Evolutionary conservation across 805 yeast genomes (phyloP), one percentile per base, ranked within the genome.

Genomic region (Ogataea philodendri): DNA sequence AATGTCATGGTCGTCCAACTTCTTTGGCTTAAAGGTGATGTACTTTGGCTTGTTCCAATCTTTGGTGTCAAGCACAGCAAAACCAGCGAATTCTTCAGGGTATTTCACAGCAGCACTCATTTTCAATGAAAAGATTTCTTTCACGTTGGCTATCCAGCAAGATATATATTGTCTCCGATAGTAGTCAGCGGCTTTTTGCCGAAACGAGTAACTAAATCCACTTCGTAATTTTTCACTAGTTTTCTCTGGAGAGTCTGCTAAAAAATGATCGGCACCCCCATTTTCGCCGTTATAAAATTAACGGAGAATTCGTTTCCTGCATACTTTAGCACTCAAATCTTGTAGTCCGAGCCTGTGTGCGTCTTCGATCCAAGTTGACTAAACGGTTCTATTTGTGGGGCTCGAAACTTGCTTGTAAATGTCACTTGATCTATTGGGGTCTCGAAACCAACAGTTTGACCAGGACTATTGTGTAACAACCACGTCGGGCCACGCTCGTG

Each of bases 31-130:
- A 52, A 59, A 77, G 5, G 68, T 55, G 32, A 70, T 68, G 45
- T 68, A 64, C 51, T 70, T 73, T 42, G 81, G 81, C 45, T 71
- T 59, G 51, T 65, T 60, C 81, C 82, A 78, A 44, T 74, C 72
- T 23, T 65, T 62, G 32, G 70, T 60, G 31, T 69, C 67, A 26
- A 61, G 54, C 36, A 55, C 52, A 23, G 78, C 80, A 52, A 72
- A 76, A 33, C 85, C 87, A 57, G 76, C 66, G 52, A 81, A 78
- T 41, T 70, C 70, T 38, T 69, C 70, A 39, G 83, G 83, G 45
- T 72, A 72, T 39, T 56, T 52, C 17, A 57, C 61, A 32, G 46
- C 31, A 16, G 46, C 31, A 36, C 25, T 30, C 39, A 36, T 36
- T 27, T 22, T 11, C 19, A 26, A n/a, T 7, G 13, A 2, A 17